Evolutionary conservation across 179 eudicot genomes (phyloP), one percentile per base, ranked within the genome.

Genomic region (Dionaea muscipula): DNA sequence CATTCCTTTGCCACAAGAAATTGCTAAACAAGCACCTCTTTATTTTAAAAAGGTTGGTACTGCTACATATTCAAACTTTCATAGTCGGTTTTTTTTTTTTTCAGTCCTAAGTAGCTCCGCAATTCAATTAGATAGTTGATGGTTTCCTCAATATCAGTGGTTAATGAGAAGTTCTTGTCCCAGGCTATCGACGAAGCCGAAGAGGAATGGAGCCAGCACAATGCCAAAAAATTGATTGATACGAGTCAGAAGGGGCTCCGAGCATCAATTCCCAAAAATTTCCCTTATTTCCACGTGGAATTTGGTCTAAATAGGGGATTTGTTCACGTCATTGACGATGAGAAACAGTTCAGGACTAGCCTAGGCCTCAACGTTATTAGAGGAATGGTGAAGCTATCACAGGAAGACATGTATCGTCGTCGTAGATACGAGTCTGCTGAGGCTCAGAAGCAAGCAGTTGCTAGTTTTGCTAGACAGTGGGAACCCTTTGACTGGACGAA

Each of bases 141-240:
- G 3, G 44, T 39, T 13, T 5, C 44, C 47, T 17, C 22, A 6
- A 18, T 16, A 14, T 19, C 22, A 18, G 18, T n/a, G n/a, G 7
- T 17, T 43, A 2, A 43, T 17, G 18, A 2, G 47, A 18, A n/a
- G 47, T 43, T 12, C 9, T 56, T 53, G 6, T 35, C 55, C 16
- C 76, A 90, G 95, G 98, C 98, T 44, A 91, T 91, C 60, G 98
- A 91, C 55, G 98, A 91, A 78, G 98, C 96, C 16, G 98, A 87
- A 72, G 85, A 79, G 7, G 98, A 91, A 57, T 87, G 98, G 98
- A 91, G 98, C 58, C 96, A 84, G 65, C 98, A 91, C 72, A 79
- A 91, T 24, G 85, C 98, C 0, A 91, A 91, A 68, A 84, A 78
- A 65, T 73, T 91, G 56, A 91, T 91, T 1, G 96, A 91, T 57